Evolutionary conservation across 208 protist species (phyloP), one percentile per base, ranked within the genome.

Genomic region (Trypanosoma avium): DNA sequence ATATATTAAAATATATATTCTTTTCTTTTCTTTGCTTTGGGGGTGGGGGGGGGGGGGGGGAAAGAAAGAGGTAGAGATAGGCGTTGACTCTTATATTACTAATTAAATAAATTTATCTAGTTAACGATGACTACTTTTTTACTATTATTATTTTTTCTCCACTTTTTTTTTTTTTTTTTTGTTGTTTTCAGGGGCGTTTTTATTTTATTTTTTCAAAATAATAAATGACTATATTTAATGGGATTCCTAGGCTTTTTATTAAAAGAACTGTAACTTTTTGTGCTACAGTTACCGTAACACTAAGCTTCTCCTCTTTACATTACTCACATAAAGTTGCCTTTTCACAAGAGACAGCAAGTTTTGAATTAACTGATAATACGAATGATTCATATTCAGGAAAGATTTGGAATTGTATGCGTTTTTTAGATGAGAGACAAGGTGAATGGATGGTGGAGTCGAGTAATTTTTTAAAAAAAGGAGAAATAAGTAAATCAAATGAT

Each of bases 361-460:
- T 61, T 59, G n/a, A 33, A 2, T 22, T 61, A 50, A 29, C 21
- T 12, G 43, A 53, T 22, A 19, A 17, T 30, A 4, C 36, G n/a
- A 21, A n/a, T n/a, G n/a, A n/a, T n/a, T n/a, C 32, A 42, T 10
- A n/a, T 32, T 22, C 35, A 33, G 50, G 32, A 4, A n/a, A 40
- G 6, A 29, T 66, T 24, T 60, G 21, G 33, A 42, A 36, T 0
- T 66, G 60, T 33, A 78, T 78, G 73, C 45, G 47, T 21, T 78
- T 78, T 66, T 52, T 78, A 32, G 73, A 78, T 45, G 35, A 50
- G 24, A 33, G 49, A 29, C 36, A 42, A 13, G 42, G 3, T 3
- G 56, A 67, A 21, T 78, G 73, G 73, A 54, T 54, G 7, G 65
- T 73, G n/a, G 64, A 68, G 43, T 63, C 38, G 5, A 68, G 46